phyloP scores from a whole-genome alignment of 805 yeast genomes.

The Starmerella vitae region DNA sequence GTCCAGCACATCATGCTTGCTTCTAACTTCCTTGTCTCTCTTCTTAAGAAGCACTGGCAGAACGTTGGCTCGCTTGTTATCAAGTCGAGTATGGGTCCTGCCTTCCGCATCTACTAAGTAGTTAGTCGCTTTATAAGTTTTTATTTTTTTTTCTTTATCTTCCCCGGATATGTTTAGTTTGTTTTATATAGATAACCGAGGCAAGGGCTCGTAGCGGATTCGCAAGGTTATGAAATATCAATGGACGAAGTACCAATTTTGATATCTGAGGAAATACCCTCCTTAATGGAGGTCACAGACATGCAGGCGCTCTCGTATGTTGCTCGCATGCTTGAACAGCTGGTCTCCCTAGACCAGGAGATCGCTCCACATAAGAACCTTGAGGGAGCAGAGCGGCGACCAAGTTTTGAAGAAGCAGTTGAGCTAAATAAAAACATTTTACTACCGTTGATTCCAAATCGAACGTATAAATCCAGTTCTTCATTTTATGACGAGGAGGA shows the following conservation, averaged over 20 bases:
- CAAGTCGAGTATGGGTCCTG: slow-evolving; percentile 99
- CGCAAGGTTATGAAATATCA: too few relatives aligned
- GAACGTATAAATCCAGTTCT: background rate
- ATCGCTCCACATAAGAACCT: background rate
- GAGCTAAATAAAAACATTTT: slow-evolving; percentile 9
- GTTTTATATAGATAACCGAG: too few relatives aligned
- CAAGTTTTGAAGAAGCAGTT: slow-evolving; percentile 13
- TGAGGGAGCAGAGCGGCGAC: slow-evolving; percentile 5
- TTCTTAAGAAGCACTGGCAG: slow-evolving; percentile 99
- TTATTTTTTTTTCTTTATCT: background rate
- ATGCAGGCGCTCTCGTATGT: slow-evolving; percentile 21
- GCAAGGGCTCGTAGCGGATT: too few relatives aligned
- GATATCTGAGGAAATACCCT: too few relatives aligned
- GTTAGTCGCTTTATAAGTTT: background rate
- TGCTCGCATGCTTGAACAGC: slow-evolving; percentile 15
- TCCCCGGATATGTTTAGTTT: background rate
- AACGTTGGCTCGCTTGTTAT: slow-evolving; percentile 98
- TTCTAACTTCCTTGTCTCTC: slow-evolving; percentile 96
- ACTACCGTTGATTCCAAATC: background rate
- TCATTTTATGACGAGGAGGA: background rate
- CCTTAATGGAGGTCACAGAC: slow-evolving; percentile 13
- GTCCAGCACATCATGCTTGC: slow-evolving; percentile 98
- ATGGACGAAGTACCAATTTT: too few relatives aligned
- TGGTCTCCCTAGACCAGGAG: slow-evolving; percentile 7
- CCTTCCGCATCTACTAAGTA: slow-evolving; percentile 93